Conservation (phyloP, 2,329 filamentous ascomycete species). For the Colletotrichum falcatum region DNA sequence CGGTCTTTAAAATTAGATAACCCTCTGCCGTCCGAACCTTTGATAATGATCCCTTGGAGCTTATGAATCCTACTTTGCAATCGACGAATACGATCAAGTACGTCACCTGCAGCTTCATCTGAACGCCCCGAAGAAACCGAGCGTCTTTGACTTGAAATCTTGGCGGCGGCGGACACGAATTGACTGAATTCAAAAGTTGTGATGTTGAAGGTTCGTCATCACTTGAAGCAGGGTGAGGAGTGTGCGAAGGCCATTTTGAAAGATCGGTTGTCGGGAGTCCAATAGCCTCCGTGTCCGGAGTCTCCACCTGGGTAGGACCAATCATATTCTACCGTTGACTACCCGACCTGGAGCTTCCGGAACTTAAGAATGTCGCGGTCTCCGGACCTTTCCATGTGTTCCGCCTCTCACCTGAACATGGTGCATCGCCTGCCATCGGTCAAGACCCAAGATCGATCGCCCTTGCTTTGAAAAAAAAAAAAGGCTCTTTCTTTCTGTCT, state of each 20-base stretch:
- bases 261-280: slow-evolving; percentile 6
- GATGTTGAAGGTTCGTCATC: too few relatives aligned
- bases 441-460: too few relatives aligned
- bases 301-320: neutral
- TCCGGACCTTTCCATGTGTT: neutral
- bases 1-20: neutral
- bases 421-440: neutral
- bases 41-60: neutral
- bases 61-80: neutral
- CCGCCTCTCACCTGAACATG: slow-evolving; percentile 4
- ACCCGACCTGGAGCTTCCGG: neutral
- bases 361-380: slow-evolving; percentile 22
- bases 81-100: neutral
- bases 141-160: neutral
- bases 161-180: neutral
- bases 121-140: neutral
- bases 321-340: neutral
- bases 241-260: too few relatives aligned
- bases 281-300: slow-evolving; percentile 13
- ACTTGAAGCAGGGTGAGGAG: too few relatives aligned
- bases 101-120: neutral
- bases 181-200: neutral
- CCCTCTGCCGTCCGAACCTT: neutral
- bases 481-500: too few relatives aligned
- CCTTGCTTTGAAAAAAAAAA: neutral